Conservation (phyloP, 2,329 filamentous ascomycete genomes). For the Cylindrodendrum hubeiense region DNA sequence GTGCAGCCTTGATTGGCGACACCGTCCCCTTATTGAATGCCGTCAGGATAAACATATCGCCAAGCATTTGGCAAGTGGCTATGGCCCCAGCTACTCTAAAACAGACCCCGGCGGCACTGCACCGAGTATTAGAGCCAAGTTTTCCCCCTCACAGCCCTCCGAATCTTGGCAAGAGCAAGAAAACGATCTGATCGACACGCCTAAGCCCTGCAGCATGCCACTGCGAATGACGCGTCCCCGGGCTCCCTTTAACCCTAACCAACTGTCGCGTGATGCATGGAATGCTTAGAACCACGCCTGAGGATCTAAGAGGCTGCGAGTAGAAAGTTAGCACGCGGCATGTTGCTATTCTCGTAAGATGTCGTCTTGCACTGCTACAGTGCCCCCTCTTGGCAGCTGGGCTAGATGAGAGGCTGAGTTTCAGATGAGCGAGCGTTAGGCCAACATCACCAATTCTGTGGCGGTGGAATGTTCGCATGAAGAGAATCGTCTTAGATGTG, state of each 20-base stretch:
- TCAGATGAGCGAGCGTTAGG: background rate
- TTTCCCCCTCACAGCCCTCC: background rate
- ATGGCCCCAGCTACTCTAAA: background rate
- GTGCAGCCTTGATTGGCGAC: constrained; percentile 19
- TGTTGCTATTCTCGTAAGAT: constrained; percentile 37
- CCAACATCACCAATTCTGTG: background rate
- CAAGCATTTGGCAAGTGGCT: constrained; percentile 17
- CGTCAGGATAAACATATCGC: constrained; percentile 18
- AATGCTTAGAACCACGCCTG: background rate
- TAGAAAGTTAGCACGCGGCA: constrained; percentile 29
- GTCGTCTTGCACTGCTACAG: background rate
- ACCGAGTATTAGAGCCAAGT: background rate
- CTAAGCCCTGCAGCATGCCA: background rate
- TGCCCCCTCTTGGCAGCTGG: constrained; percentile 18
- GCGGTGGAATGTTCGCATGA: background rate
- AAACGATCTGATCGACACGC: background rate
- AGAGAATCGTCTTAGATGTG: background rate
- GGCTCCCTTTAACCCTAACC: background rate
- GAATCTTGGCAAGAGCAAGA: background rate
- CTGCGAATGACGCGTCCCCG: background rate
- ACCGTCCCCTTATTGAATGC: constrained; percentile 4
- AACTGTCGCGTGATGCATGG: constrained; percentile 6
- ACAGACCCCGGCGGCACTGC: background rate
- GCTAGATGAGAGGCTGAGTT: constrained; percentile 25
- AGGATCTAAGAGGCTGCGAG: too few species aligned